Evolutionary conservation across 148 eudicot species (phyloP), one percentile per base, ranked within the genome.

Genomic region (Vaccinium corymbosum): DNA sequence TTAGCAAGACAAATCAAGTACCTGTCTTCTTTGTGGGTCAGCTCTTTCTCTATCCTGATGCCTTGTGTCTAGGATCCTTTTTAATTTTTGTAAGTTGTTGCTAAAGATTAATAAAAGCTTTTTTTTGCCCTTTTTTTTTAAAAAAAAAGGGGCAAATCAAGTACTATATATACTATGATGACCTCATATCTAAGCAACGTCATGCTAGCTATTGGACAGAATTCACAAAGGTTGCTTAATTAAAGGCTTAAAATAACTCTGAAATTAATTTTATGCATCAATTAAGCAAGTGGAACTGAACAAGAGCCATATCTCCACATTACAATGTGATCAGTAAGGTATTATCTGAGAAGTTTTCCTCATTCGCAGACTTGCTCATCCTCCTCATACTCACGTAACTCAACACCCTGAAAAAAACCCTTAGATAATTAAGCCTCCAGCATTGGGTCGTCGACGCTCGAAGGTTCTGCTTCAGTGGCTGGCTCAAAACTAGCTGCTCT

Each of bases 291-390:
- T 46, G 83, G 62, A 59, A 80, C 83, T 62, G 53, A 61, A 20
- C 82, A 80, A 42, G 29, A 42, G 32, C 74, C 55, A 80, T 80
- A 22, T 42, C 32, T 62, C 35, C 17, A 50, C 75, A 81, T 81
- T 51, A 27, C 3, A 35, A 35, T 35, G 38, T 35, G 38, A 35
- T 35, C 38, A n/a, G n/a, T n/a, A 79, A 68, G 53, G 84, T 76
- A 74, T 82, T 52, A 89, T 84, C 85, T 80, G 85, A 80, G 81
- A 57, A 49, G 84, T 20, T 42, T 27, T 86, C 91, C 72, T 85
- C 86, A 76, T 57, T 87, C 25, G 71, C 57, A 29, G 98, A 70
- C 88, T 92, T 94, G 76, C 83, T 74, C 16, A 29, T 57, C 68
- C 81, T 55, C 68, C 48, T 32, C 27, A 80, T 38, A 20, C 53